Evolutionary conservation across 73 alveolate genomes (phyloP), one percentile per base, ranked within the genome.

Genomic region (Paramecium bursaria): DNA sequence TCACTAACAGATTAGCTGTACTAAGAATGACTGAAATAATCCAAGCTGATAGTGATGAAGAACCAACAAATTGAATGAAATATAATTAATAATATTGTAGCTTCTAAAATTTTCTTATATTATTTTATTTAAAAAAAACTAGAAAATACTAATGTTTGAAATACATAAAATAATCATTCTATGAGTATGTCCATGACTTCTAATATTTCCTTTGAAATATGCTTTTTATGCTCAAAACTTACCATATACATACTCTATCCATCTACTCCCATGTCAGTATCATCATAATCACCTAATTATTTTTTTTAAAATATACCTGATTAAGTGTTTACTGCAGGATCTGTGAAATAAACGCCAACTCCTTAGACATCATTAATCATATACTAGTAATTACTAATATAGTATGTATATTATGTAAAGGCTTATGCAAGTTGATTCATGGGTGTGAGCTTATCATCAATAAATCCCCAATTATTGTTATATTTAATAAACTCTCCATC

Each of bases 281-380:
- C 82, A 67, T 67, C 82, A 35, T 39, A 67, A 31, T 67, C 35
- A 2, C 5, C 60, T 57, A 39, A 35, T 0, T 11, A 35, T 7
- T 67, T 25, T 14, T 67, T 3, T 21, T 14, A 19, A 25, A 0
- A 7, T 3, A 17, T 42, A 42, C 60, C 82, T 39, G 0, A 6
- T 1, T n/a, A 1, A 31, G 82, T 67, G 21, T 67, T 67, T 0
- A 67, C 4, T 4, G 82, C 82, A 67, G 82, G 82, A 67, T 67
- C 82, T 21, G 82, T 67, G 10, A 67, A 67, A 39, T 67, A 67
- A 17, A 0, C 14, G 7, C 55, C 82, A 33, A 67, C 55, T 67
- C 82, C 82, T 42, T 67, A 42, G 25, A 67, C 82, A 67, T 67
- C 82, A 67, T 67, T 67, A 13, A 67, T 19, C 54, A 67, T 67